These are phyloP conservation scores for Cladosporium sp. DNA, from an alignment of 2,329 filamentous ascomycete genomes.

Conservation along the genomic window DNA sequence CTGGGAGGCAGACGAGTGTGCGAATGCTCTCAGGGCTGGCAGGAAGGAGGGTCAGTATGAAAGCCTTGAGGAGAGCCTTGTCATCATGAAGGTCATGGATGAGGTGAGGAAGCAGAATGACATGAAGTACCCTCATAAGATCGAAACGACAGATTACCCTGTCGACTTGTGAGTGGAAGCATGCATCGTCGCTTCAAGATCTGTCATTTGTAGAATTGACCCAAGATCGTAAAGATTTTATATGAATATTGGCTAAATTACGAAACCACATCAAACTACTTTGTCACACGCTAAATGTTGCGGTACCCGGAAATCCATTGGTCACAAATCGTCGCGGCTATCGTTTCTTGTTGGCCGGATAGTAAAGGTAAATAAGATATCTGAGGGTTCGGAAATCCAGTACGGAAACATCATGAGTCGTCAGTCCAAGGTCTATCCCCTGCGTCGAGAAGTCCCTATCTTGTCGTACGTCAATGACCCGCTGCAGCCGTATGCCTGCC, in stretches of 20 bases:
- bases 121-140: constrained; percentile 60
- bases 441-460: no score
- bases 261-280: no score
- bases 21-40: constrained; percentile 69
- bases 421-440: not conserved
- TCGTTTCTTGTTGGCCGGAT: no score
- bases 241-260: no score
- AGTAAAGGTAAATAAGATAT: no score
- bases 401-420: not conserved
- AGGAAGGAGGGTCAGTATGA: constrained; percentile 69
- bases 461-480: not conserved
- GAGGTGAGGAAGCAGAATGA: constrained; percentile 61
- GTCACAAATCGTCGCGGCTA: no score
- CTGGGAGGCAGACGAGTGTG: constrained; percentile 80
- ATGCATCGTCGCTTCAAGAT: not conserved
- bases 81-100: constrained; percentile 81
- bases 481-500: constrained; percentile 21
- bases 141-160: constrained; percentile 58
- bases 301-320: no score
- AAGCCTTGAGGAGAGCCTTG: constrained; percentile 70
- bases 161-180: constrained; percentile 29
- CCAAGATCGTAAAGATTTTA: not conserved
- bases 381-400: no score
- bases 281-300: no score
- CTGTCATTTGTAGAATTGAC: constrained; percentile 1